Conservation (phyloP, 805 yeast species). For the Suhomyces xylopsoci region DNA sequence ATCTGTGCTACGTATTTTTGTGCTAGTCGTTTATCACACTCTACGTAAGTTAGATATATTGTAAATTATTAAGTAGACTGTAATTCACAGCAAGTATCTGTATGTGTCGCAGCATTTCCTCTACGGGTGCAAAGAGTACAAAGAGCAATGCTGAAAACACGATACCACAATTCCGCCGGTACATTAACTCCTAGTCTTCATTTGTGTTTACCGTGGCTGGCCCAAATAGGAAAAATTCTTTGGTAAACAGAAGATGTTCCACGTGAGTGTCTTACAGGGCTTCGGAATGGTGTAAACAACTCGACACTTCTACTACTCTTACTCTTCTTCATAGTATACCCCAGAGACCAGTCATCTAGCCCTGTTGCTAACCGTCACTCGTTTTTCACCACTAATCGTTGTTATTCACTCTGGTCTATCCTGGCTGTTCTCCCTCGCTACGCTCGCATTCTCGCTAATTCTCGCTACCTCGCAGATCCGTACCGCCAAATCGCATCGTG, state of each 20-base stretch:
- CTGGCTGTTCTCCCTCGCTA: neutral
- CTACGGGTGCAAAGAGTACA: neutral
- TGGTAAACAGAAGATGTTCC: constrained; percentile 2
- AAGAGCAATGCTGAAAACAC: neutral
- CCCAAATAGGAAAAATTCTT: constrained; percentile 10
- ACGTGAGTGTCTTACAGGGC: neutral
- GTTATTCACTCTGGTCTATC: neutral
- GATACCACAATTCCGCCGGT: neutral
- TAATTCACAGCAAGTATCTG: too few species aligned
- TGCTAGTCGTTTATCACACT: neutral
- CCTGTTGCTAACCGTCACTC: neutral
- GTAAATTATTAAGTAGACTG: too few species aligned
- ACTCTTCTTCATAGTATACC: neutral
- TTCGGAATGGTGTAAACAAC: neutral
- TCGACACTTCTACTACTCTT: neutral
- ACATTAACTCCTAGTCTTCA: neutral
- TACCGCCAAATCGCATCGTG: neutral
- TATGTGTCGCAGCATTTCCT: too few species aligned
- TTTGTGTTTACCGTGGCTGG: neutral
- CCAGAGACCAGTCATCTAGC: neutral
- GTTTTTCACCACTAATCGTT: neutral
- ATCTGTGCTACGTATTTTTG: too few species aligned
- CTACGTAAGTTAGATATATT: too few species aligned
- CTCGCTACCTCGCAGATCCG: neutral
- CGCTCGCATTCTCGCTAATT: neutral